phyloP scores from a whole-genome alignment of 768 basidiomycete species.

The Floccularia luteovirens region DNA sequence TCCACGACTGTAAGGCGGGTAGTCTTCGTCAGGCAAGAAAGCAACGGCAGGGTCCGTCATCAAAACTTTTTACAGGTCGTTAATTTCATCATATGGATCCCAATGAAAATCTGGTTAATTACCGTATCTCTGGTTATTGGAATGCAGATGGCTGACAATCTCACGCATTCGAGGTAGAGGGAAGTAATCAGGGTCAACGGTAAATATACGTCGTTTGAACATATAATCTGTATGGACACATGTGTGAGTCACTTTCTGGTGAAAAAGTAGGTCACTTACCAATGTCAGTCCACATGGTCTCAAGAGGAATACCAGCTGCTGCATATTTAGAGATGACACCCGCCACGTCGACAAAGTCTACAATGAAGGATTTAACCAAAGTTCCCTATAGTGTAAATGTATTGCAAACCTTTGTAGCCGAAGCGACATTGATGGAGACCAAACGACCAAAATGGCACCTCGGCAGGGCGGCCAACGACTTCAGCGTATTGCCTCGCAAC shows the following conservation, averaged over 20 bases:
- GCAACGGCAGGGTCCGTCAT: constrained; percentile 74
- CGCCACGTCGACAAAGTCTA: constrained; percentile 58
- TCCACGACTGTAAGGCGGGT: constrained; percentile 50
- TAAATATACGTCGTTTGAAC: constrained; percentile 61
- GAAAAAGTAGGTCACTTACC: constrained; percentile 23
- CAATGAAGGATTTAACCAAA: constrained; percentile 14
- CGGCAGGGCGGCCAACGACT: constrained; percentile 56
- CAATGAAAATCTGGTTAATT: constrained; percentile 1
- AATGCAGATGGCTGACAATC: constrained; percentile 54
- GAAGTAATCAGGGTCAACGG: constrained; percentile 62
- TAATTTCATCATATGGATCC: background rate
- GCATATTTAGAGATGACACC: constrained; percentile 57
- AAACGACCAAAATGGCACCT: constrained; percentile 71
- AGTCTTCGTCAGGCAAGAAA: constrained; percentile 35
- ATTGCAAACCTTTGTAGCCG: constrained; percentile 44
- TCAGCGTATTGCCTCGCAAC: constrained; percentile 65
- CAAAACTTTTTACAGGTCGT: constrained; percentile 33
- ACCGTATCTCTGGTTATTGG: constrained; percentile 53
- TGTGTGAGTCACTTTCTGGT: constrained; percentile 6
- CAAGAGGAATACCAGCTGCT: constrained; percentile 54
- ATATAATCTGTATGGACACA: constrained; percentile 48
- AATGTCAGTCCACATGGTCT: constrained; percentile 80
- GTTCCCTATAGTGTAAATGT: constrained; percentile 1
- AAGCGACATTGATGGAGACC: constrained; percentile 70
- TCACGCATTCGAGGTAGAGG: constrained; percentile 56